Evolutionary conservation across 371 early-diverging fungal species (phyloP).

Genomic region (Saksenaea vasiformis): DNA sequence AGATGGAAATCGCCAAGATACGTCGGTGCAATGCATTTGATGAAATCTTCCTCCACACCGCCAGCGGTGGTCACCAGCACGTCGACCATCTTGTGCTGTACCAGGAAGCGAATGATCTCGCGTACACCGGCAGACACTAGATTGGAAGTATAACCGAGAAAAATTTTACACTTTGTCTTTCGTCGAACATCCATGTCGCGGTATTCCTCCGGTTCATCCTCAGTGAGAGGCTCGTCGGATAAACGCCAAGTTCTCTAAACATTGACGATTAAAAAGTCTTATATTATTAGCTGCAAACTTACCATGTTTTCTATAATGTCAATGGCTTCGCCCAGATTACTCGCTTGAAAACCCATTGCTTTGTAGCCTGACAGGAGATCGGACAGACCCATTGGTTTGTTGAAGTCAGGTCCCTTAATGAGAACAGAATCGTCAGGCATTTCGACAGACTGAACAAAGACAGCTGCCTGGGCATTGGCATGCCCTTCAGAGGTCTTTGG

Average conservation of each 20-base stretch:
- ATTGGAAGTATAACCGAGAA: constrained; percentile 98
- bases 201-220: constrained; percentile 68
- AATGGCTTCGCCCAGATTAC: constrained; percentile 85
- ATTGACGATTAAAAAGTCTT: background rate
- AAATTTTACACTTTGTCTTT: constrained; percentile 90
- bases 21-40: constrained; percentile 96
- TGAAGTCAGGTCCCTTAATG: constrained; percentile 90
- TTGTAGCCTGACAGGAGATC: constrained; percentile 72
- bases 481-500: constrained; percentile 10
- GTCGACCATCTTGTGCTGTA: constrained; percentile 91
- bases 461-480: constrained; percentile 56
- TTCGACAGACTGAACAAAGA: constrained; percentile 69
- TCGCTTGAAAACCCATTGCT: constrained; percentile 93
- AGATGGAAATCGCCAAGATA: constrained; percentile 87
- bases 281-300: constrained; percentile 7
- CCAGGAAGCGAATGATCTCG: constrained; percentile 92
- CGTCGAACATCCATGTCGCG: constrained; percentile 65
- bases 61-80: constrained; percentile 97
- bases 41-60: constrained; percentile 99
- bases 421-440: constrained; percentile 68
- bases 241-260: constrained; percentile 82
- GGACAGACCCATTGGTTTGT: constrained; percentile 64
- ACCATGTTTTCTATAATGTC: constrained; percentile 91
- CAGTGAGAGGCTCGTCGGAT: constrained; percentile 78
- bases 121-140: constrained; percentile 97